Conservation (phyloP, 1,284 basidiomycete species). For the Ganoderma boninense region DNA sequence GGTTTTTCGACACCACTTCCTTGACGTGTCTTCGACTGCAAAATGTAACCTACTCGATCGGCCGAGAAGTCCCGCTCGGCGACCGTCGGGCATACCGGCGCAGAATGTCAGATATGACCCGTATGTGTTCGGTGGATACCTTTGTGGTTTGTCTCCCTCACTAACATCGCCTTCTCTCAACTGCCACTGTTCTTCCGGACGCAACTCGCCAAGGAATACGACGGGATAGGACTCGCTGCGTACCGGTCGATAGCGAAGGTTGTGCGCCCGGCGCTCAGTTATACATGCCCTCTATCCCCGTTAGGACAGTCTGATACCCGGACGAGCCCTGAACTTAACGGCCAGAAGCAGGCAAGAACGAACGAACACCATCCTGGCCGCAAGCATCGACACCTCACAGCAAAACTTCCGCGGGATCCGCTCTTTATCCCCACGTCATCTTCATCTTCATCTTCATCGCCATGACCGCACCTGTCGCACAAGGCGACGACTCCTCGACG, state of each 20-base stretch:
- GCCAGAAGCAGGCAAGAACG: neutral
- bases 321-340: neutral
- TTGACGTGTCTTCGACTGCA: neutral
- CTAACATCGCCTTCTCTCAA: neutral
- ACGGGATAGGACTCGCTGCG: neutral
- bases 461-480: neutral
- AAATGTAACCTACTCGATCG: neutral
- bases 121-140: neutral
- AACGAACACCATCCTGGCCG: neutral
- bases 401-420: neutral
- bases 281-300: neutral
- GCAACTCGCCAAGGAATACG: neutral
- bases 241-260: neutral
- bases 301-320: neutral
- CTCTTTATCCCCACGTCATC: neutral
- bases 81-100: neutral
- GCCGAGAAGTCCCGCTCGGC: neutral
- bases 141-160: neutral
- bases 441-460: neutral
- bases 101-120: neutral
- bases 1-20: neutral
- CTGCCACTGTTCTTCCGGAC: neutral
- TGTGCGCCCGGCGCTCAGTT: neutral
- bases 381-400: neutral
- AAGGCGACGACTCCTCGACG: neutral